phyloP scores from a whole-genome alignment of 345 rosid species.

The Sisymbrium irio region DNA sequence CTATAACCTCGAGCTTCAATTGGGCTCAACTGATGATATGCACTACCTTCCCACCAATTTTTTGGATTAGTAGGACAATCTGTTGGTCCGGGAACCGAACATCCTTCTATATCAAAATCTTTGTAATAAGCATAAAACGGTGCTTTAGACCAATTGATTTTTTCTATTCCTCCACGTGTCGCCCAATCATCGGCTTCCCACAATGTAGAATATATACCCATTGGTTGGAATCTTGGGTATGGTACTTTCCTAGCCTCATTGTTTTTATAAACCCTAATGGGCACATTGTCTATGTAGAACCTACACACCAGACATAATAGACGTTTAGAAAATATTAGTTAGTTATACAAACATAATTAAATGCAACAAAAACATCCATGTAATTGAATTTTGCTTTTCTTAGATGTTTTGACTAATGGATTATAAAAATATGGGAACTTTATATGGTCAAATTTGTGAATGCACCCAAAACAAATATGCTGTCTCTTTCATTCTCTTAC shows the following conservation, averaged over 20 bases:
- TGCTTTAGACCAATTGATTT: conserved; percentile 83
- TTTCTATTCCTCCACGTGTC: conserved; percentile 88
- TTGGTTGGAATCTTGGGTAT: conserved; percentile 71
- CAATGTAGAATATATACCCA: conserved; percentile 84
- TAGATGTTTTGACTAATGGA: background rate
- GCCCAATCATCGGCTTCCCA: conserved; percentile 99
- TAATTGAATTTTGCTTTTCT: background rate
- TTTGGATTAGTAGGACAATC: conserved; percentile 51
- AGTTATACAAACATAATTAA: background rate
- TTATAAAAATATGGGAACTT: conserved; percentile 14
- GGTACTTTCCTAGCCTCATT: conserved; percentile 68
- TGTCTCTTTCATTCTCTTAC: conserved; percentile 34
- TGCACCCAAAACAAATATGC: conserved; percentile 17
- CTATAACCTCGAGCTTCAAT: conserved; percentile 68
- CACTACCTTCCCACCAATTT: conserved; percentile 81
- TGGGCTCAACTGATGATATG: conserved; percentile 56
- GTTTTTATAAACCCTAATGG: conserved; percentile 90
- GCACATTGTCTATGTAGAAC: conserved; percentile 68
- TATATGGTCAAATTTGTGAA: conserved; percentile 15
- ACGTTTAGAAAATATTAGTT: background rate
- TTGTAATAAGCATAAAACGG: conserved; percentile 81
- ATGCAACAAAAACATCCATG: background rate
- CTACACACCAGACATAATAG: conserved; percentile 38
- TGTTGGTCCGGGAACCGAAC: conserved; percentile 72
- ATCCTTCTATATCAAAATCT: conserved; percentile 89